Evolutionary conservation across 73 alveolate genomes (phyloP), one percentile per base, ranked within the genome.

Genomic region (Stentor roeselii): DNA sequence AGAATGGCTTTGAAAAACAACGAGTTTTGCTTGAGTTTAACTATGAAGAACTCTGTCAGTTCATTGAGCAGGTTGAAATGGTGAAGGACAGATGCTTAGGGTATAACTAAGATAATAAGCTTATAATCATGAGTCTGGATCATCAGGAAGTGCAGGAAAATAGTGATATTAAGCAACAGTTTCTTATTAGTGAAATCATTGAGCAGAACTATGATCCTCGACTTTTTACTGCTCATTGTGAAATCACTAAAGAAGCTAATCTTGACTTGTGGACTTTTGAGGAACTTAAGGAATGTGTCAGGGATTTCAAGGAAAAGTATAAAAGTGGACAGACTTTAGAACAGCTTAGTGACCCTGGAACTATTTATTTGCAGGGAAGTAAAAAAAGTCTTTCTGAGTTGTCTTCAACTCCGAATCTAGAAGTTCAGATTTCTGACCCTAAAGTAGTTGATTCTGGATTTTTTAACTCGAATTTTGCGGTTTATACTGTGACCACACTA

Each of bases 381-480:
- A n/a, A n/a, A n/a, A n/a, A n/a, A n/a, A n/a, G n/a, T n/a, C n/a
- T n/a, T 11, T 50, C 67, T 50, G 80, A 67, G 34, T 30, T 67
- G 14, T 67, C 80, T 27, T 40, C 21, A 34, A 14, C 1, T 30
- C 41, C n/a, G 0, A 34, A 67, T 30, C 34, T 67, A 67, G 80
- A 67, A 67, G 37, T 67, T 1, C 41, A 30, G 21, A 67, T 67
- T 67, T 67, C 80, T 0, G n/a, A 21, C 80, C 80, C 80, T 34
- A 27, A 67, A 67, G 15, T 67, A 1, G 2, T 67, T 1, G 41
- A 67, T 27, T 36, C 27, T 27, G 80, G 80, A 1, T 67, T 67
- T 21, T 67, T 67, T 34, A 27, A 36, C 11, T 1, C 50, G 14
- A 2, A 67, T 1, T 67, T 21, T 32, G 41, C 34, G 0, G 37